Conservation (phyloP, 805 yeast genomes). For the Blastobotrys robertii region DNA sequence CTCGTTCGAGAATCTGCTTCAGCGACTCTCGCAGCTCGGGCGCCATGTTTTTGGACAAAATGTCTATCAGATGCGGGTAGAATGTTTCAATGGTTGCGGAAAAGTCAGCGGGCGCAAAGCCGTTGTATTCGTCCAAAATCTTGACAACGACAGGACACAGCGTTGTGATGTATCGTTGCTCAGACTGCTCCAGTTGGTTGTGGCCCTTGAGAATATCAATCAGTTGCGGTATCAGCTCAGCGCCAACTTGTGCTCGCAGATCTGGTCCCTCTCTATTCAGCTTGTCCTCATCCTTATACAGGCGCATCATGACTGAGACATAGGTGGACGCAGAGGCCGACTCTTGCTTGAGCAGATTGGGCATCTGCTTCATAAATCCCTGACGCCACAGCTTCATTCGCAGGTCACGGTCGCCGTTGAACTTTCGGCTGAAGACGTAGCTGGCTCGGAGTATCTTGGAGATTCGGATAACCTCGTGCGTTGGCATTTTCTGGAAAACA, state of each 20-base stretch:
- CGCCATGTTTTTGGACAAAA: constrained; percentile 29
- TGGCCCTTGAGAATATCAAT: constrained; percentile 61
- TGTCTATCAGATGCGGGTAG: constrained; percentile 24
- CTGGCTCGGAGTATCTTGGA: constrained; percentile 55
- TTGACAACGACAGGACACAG: constrained; percentile 93
- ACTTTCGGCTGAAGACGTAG: constrained; percentile 73
- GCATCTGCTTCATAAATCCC: constrained; percentile 84
- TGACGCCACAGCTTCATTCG: constrained; percentile 86
- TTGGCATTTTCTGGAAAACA: constrained; percentile 64
- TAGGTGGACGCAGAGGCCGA: constrained; percentile 82
- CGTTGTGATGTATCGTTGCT: constrained; percentile 66
- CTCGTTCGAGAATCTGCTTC: constrained; percentile 30
- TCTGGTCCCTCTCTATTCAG: constrained; percentile 28
- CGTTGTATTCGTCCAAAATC: constrained; percentile 71
- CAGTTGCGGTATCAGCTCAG: constrained; percentile 58
- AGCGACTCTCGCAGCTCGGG: constrained; percentile 28
- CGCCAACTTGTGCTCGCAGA: constrained; percentile 12
- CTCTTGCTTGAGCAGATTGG: constrained; percentile 87
- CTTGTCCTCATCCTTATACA: constrained; percentile 54
- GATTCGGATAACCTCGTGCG: constrained; percentile 48
- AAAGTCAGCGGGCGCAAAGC: constrained; percentile 44
- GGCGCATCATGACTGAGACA: constrained; percentile 66
- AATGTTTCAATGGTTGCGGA: constrained; percentile 20
- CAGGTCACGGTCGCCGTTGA: constrained; percentile 81
- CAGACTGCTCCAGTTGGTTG: constrained; percentile 54